Evolutionary conservation across 495 filamentous ascomycete genomes (phyloP).

Genomic region (Entonaema liquescens): DNA sequence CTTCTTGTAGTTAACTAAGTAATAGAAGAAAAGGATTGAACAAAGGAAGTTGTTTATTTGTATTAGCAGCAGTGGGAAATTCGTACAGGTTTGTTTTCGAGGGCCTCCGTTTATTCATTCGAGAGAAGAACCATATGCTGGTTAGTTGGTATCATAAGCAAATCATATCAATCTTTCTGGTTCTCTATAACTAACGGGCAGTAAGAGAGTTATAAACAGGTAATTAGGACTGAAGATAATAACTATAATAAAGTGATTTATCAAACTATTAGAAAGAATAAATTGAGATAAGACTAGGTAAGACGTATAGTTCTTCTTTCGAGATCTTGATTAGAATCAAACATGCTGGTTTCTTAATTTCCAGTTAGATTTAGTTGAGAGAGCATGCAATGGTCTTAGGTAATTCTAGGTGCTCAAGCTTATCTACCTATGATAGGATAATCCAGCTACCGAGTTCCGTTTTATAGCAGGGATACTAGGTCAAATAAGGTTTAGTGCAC

Average conservation of each 20-base stretch:
- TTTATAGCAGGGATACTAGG: background rate
- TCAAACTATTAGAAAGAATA: too few species aligned
- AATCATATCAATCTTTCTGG: background rate
- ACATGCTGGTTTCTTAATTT: background rate
- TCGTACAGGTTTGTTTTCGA: background rate
- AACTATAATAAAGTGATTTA: too few species aligned
- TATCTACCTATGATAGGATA: constrained; percentile 24
- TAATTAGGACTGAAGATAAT: too few species aligned
- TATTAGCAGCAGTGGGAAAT: background rate
- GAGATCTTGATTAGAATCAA: background rate
- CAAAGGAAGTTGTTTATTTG: background rate
- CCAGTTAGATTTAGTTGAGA: too few species aligned
- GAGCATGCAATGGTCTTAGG: too few species aligned
- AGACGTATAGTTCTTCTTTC: too few species aligned
- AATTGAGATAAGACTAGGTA: too few species aligned
- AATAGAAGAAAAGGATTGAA: background rate
- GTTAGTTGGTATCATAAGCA: background rate
- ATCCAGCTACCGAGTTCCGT: constrained; percentile 24
- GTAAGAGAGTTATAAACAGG: too few species aligned
- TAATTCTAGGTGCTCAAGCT: too few species aligned
- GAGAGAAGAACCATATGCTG: background rate
- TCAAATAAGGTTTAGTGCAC: constrained; percentile 21
- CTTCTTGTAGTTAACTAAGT: too few species aligned
- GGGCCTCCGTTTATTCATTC: background rate
- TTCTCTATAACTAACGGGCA: too few species aligned